Base-by-base conservation (phyloP, 441 rosid species). In the Populus hybrid region DNA sequence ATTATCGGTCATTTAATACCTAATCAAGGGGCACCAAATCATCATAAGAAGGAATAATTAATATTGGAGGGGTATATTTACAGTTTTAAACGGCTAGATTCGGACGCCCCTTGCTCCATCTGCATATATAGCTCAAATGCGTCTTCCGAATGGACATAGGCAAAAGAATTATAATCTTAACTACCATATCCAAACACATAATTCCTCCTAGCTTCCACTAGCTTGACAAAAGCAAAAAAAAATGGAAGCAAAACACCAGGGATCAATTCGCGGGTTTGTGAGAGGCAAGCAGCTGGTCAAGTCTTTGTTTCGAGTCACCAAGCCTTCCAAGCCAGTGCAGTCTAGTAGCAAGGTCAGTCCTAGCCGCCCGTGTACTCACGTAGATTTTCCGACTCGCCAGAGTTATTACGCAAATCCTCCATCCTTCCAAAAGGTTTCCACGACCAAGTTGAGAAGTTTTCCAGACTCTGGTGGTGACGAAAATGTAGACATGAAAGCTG, bases 401-500 rank as follows among this genome's bases (percentile, higher is more conserved):
- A 54, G 74, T 6, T 54, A 30, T 30, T 11, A 50, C 57, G 36
- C 74, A 24, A 46, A 57, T n/a, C n/a, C 79, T 18, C 28, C 74
- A 12, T 59, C 81, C 16, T 26, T 66, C 74, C 81, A 76, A 0
- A 78, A 59, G 73, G 70, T 67, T 72, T 38, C 67, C 20, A 36
- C 63, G 24, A 16, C 50, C 2, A 61, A 74, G 77, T 26, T 67
- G 3, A 69, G 75, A 34, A 76, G 73, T 59, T 78, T 72, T 30
- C 57, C 68, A 26, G 81, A 80, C 57, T 50, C 36, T 21, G 78
- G 77, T 18, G 88, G 79, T 8, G 89, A 83, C 18, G 89, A 81
- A 78, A 79, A 87, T 73, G 87, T 85, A 24, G 90, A 89, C 72
- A 7, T n/a, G 69, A 84, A 77, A 77, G 85, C 90, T 8, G 50